Evolutionary conservation across 148 eudicot genomes (phyloP).

Genomic region (Talinum fruticosum): DNA sequence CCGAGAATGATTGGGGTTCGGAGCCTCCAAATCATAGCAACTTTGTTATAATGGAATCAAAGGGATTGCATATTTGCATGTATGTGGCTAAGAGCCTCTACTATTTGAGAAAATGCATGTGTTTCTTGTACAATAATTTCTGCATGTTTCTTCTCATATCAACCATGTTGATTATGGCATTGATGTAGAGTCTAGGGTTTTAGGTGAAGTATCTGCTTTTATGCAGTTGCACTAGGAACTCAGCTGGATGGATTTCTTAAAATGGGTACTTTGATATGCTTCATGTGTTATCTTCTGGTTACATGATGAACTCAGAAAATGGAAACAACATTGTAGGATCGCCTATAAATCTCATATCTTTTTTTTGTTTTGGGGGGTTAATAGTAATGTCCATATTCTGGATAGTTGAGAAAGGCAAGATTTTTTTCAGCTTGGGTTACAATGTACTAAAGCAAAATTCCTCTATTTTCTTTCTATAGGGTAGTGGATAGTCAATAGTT

Average conservation of each 20-base stretch:
- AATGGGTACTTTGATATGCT: not conserved
- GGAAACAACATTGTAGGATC: not conserved
- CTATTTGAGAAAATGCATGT: not conserved
- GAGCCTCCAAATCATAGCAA: too few species aligned
- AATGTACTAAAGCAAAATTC: too few species aligned
- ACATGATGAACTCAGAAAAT: not conserved
- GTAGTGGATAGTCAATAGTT: too few species aligned
- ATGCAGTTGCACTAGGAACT: not conserved
- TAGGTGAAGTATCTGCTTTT: not conserved
- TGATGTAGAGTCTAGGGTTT: not conserved
- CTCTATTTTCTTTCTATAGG: too few species aligned
- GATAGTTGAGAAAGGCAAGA: too few species aligned
- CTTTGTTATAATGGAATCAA: too few species aligned
- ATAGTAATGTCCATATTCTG: too few species aligned
- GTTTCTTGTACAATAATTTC: not conserved
- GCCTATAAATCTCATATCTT: not conserved
- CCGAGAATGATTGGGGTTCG: too few species aligned
- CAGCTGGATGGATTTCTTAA: not conserved
- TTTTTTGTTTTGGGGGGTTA: too few species aligned
- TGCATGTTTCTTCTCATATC: not conserved
- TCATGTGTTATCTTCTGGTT: not conserved
- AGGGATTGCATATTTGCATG: too few species aligned
- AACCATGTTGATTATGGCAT: not conserved
- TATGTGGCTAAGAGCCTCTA: too few species aligned
- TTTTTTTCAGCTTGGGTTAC: too few species aligned